Conservation (phyloP, 768 basidiomycete genomes). For the Kwoniella heveanensis region DNA sequence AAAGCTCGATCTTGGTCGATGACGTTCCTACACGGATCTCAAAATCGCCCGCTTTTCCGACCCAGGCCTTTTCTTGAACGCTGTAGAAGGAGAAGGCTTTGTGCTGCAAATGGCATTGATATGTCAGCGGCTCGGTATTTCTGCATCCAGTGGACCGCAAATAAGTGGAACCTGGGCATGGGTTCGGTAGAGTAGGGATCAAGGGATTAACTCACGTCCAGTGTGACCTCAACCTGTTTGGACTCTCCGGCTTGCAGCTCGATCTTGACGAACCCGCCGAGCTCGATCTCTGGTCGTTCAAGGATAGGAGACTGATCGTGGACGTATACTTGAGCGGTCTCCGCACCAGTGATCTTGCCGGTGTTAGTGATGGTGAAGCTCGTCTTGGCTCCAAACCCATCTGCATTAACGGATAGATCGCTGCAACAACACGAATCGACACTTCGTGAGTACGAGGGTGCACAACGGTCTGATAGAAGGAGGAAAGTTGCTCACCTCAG, state of each 20-base stretch:
- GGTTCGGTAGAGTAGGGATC: too few relatives aligned
- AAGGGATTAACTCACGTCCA: slow-evolving; percentile 51
- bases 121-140: neutral
- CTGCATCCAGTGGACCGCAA: too few relatives aligned
- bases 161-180: too few relatives aligned
- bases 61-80: slow-evolving; percentile 59
- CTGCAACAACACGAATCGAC: slow-evolving; percentile 6
- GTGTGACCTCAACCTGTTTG: slow-evolving; percentile 39
- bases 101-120: slow-evolving; percentile 36
- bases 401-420: slow-evolving; percentile 28
- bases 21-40: slow-evolving; percentile 61
- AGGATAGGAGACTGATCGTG: slow-evolving; percentile 60
- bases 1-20: slow-evolving; percentile 57
- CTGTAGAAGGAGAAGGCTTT: slow-evolving; percentile 66
- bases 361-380: slow-evolving; percentile 63
- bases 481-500: slow-evolving; percentile 21
- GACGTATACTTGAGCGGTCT: slow-evolving; percentile 69
- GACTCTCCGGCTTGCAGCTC: slow-evolving; percentile 52
- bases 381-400: slow-evolving; percentile 53
- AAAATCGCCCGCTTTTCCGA: slow-evolving; percentile 62
- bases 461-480: neutral
- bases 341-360: slow-evolving; percentile 63
- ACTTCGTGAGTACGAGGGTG: neutral
- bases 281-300: slow-evolving; percentile 64
- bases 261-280: slow-evolving; percentile 61